phyloP scores from a whole-genome alignment of 2,329 filamentous ascomycete genomes.

The Arthroderma sp. region DNA sequence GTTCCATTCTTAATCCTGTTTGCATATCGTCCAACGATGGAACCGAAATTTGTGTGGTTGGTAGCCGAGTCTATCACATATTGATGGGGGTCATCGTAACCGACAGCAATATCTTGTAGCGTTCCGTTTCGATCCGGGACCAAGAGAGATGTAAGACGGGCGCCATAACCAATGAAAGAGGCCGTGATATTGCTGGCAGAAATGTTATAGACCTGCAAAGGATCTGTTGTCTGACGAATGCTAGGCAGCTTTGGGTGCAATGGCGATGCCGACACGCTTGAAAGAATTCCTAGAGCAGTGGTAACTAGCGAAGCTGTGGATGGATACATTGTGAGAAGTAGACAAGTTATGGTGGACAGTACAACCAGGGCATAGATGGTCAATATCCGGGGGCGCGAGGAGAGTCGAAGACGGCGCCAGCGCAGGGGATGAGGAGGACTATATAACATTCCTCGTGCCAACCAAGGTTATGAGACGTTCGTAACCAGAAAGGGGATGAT shows the following conservation, averaged over 20 bases:
- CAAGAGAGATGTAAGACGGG: slow-evolving; percentile 33
- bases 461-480: no score
- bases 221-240: slow-evolving; percentile 9
- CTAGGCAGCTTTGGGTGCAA: not conserved
- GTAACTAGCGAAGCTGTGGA: not conserved
- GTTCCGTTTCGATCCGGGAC: slow-evolving; percentile 39
- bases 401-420: no score
- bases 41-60: slow-evolving; percentile 36
- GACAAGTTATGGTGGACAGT: not conserved
- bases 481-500: no score
- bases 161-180: slow-evolving; percentile 36
- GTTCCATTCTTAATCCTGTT: slow-evolving; percentile 46
- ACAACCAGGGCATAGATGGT: not conserved
- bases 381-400: no score
- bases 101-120: slow-evolving; percentile 37
- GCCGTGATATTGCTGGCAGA: slow-evolving; percentile 36
- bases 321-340: slow-evolving; percentile 1
- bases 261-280: slow-evolving; percentile 1
- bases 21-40: slow-evolving; percentile 40
- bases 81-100: slow-evolving; percentile 35
- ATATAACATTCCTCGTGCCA: no score
- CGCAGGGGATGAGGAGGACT: no score
- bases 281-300: not conserved
- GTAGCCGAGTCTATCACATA: slow-evolving; percentile 34
- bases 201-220: slow-evolving; percentile 34